phyloP scores from a whole-genome alignment of 495 filamentous ascomycete species.

The Trichocladium uniseriatum region DNA sequence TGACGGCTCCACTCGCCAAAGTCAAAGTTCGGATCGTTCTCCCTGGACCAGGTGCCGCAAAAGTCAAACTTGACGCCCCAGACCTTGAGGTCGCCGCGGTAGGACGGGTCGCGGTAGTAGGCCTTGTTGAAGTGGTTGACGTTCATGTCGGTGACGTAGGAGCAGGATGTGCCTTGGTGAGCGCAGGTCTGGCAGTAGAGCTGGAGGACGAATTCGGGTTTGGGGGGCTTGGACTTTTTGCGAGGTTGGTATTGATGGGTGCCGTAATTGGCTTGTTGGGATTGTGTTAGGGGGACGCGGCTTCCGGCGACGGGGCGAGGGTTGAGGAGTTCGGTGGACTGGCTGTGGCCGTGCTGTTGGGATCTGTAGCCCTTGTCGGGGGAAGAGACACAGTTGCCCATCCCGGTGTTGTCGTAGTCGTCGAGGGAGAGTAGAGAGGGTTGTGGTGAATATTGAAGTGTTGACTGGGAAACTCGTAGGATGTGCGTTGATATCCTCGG shows the following conservation, averaged over 20 bases:
- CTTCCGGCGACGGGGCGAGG: too few relatives aligned
- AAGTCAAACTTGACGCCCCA: neutral
- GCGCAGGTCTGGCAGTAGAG: too few relatives aligned
- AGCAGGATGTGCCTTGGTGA: too few relatives aligned
- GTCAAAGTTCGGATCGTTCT: neutral
- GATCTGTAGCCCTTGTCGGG: too few relatives aligned
- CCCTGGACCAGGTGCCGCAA: too few relatives aligned
- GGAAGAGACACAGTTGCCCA: neutral
- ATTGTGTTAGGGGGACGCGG: too few relatives aligned
- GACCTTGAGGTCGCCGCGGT: neutral
- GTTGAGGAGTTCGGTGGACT: too few relatives aligned
- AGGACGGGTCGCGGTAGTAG: neutral
- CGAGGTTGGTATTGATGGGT: too few relatives aligned
- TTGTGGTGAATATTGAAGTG: neutral
- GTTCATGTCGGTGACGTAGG: too few relatives aligned
- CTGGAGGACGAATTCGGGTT: neutral
- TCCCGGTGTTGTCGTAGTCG: neutral
- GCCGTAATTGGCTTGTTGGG: too few relatives aligned
- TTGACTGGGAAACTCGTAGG: slow-evolving; percentile 1
- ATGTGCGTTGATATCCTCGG: slow-evolving; percentile 8
- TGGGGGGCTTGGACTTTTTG: neutral
- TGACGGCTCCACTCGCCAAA: too few relatives aligned
- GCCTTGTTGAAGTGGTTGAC: neutral
- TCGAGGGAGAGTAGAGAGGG: neutral
- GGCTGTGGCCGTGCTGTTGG: too few relatives aligned